Conservation (phyloP, 2,329 filamentous ascomycete species). For the Pezicula rhizophila region DNA sequence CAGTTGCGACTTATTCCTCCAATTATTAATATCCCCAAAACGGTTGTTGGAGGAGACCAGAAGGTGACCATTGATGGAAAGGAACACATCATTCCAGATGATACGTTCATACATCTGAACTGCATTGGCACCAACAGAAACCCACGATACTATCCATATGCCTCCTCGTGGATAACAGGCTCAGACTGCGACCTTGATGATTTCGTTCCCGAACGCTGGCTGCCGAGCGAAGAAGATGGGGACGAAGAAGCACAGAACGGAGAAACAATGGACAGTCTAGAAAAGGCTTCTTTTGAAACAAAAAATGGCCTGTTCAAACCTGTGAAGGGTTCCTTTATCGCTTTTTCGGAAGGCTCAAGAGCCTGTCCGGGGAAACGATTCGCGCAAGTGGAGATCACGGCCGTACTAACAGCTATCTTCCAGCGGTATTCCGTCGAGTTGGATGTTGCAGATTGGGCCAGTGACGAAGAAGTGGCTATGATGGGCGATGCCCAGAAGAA, state of each 20-base stretch:
- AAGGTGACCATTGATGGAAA: conserved; percentile 12
- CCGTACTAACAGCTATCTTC: conserved; percentile 23
- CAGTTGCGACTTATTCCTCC: conserved; percentile 48
- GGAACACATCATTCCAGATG: conserved; percentile 12
- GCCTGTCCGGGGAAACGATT: conserved; percentile 31
- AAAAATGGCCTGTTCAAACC: conserved; percentile 17
- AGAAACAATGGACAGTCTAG: background rate
- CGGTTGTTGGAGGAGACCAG: conserved; percentile 15
- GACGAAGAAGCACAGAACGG: conserved; percentile 2
- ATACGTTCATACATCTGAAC: conserved; percentile 38
- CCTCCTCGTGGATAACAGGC: conserved; percentile 5
- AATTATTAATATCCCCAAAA: conserved; percentile 49
- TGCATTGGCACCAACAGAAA: conserved; percentile 43
- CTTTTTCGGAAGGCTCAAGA: conserved; percentile 31
- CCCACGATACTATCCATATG: conserved; percentile 47
- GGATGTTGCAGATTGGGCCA: conserved; percentile 22
- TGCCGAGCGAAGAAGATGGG: background rate
- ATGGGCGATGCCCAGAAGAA: conserved; percentile 17
- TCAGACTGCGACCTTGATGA: conserved; percentile 34
- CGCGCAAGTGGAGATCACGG: conserved; percentile 29
- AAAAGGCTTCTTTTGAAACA: conserved; percentile 7
- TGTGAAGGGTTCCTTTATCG: conserved; percentile 24
- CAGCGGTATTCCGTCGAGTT: conserved; percentile 22
- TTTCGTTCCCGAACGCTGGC: conserved; percentile 44
- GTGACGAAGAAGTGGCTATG: conserved; percentile 17